phyloP scores from a whole-genome alignment of 441 rosid genomes.

The Codiaeum variegatum region DNA sequence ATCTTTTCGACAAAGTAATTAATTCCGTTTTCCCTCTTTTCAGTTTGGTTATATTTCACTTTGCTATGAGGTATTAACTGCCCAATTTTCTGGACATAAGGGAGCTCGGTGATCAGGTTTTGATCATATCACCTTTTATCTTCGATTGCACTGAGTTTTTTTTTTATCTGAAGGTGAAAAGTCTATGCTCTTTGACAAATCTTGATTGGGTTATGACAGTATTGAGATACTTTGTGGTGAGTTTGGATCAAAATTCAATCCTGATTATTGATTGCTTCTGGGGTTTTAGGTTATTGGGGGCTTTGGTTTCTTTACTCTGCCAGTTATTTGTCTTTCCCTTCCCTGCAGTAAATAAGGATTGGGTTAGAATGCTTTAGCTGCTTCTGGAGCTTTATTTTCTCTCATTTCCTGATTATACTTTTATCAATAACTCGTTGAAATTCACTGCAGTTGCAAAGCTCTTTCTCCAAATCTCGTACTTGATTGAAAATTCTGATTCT shows the following conservation, averaged over 20 bases:
- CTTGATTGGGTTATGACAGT: slow-evolving; percentile 22
- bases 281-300: slow-evolving; percentile 22
- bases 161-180: slow-evolving; percentile 22
- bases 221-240: slow-evolving; percentile 32
- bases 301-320: slow-evolving; percentile 17
- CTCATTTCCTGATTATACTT: slow-evolving; percentile 10
- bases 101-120: slow-evolving; percentile 17
- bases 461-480: not conserved
- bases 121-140: not conserved
- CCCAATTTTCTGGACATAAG: slow-evolving; percentile 21
- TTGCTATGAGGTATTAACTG: slow-evolving; percentile 20
- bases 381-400: not conserved
- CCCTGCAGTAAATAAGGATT: not conserved
- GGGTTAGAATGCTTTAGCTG: slow-evolving; percentile 12
- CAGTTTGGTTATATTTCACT: slow-evolving; percentile 15
- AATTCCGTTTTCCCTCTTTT: not conserved
- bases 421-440: slow-evolving; percentile 7
- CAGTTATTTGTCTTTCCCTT: not conserved
- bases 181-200: slow-evolving; percentile 24
- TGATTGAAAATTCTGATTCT: slow-evolving; percentile 14
- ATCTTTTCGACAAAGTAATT: slow-evolving; percentile 16
- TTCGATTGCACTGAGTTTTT: slow-evolving; percentile 16
- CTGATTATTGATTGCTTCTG: slow-evolving; percentile 21
- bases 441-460: slow-evolving; percentile 13
- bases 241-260: slow-evolving; percentile 28